Evolutionary conservation across 768 basidiomycete genomes (phyloP).

Genomic region (Naganishia onofrii): DNA sequence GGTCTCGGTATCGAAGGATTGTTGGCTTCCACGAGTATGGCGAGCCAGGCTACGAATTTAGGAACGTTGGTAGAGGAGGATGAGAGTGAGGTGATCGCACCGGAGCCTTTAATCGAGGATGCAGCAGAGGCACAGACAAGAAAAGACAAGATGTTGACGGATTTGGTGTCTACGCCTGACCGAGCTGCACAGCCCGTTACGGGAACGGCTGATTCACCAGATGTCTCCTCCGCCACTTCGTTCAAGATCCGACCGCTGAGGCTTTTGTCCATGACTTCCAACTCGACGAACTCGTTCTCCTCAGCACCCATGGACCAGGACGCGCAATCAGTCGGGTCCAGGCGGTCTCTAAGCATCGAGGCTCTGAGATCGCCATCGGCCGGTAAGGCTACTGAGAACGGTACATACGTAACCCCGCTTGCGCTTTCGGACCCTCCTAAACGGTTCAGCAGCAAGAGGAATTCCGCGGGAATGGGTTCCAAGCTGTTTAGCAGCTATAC

Average conservation of each 20-base stretch:
- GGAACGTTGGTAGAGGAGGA: constrained; percentile 21
- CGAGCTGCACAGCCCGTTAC: not conserved
- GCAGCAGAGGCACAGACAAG: not conserved
- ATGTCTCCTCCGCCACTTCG: constrained; percentile 1
- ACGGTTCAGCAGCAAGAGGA: not conserved
- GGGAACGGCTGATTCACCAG: not conserved
- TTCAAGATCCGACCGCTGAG: constrained; percentile 21
- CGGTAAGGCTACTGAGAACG: not conserved
- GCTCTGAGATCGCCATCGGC: not conserved
- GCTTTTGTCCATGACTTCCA: not conserved
- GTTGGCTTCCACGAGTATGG: constrained; percentile 21
- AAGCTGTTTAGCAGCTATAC: not conserved
- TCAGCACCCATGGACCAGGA: not conserved
- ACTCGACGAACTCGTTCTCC: constrained; percentile 4
- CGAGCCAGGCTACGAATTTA: constrained; percentile 18
- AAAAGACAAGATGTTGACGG: not conserved
- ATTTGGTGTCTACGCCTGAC: constrained; percentile 1
- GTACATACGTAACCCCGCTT: not conserved
- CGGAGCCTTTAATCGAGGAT: not conserved
- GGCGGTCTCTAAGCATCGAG: constrained; percentile 5
- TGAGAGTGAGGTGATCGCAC: constrained; percentile 6
- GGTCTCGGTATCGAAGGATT: not conserved
- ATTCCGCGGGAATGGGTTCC: not conserved
- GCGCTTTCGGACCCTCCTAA: not conserved
- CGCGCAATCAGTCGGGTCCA: not conserved